These are phyloP conservation scores for Solanum dulcamara DNA, from an alignment of 257 asterid species.

Conservation along the genomic window DNA sequence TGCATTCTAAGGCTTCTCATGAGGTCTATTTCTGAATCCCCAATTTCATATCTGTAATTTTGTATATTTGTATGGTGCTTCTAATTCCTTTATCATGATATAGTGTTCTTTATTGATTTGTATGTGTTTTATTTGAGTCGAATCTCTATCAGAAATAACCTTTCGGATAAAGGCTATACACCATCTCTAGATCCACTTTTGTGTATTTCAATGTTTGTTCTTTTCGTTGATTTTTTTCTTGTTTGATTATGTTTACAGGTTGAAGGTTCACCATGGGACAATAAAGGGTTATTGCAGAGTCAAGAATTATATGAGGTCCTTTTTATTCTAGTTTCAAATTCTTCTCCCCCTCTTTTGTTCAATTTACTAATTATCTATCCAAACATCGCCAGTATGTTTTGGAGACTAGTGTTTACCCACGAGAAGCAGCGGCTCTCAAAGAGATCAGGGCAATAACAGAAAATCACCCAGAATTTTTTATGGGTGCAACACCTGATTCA, in stretches of 20 bases:
- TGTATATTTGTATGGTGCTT: no score
- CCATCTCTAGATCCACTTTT: background rate
- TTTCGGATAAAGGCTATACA: background rate
- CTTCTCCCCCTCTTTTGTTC: background rate
- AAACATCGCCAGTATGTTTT: background rate
- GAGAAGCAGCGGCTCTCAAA: background rate
- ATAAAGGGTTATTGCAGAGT: background rate
- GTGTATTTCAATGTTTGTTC: background rate
- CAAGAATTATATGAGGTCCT: background rate
- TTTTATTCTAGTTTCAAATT: background rate
- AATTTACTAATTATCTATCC: background rate
- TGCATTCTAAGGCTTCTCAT: background rate
- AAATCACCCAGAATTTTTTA: background rate
- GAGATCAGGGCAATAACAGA: background rate
- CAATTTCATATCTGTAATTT: no score
- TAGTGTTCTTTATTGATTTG: no score
- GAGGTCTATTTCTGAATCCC: background rate
- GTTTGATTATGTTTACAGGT: background rate
- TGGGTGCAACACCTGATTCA: slow-evolving; percentile 20
- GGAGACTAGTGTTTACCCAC: background rate
- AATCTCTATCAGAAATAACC: no score
- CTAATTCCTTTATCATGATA: no score
- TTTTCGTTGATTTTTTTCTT: background rate
- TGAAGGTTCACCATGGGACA: background rate
- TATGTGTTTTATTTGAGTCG: no score